phyloP scores from a whole-genome alignment of 176 grass and related monocot species.

The Elymus sibiricus region DNA sequence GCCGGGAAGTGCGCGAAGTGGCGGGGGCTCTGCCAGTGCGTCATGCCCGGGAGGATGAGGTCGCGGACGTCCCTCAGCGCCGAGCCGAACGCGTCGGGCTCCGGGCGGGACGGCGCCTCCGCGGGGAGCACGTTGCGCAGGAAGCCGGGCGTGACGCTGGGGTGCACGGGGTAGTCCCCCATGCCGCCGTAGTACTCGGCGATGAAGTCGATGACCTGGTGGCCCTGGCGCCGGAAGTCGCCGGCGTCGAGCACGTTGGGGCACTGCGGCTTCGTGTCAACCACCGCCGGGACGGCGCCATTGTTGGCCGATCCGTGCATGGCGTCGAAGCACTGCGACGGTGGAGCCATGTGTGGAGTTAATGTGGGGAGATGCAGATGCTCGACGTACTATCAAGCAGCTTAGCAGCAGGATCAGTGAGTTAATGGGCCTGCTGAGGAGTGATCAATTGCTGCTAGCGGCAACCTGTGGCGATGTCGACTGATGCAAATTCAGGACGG shows the following conservation, averaged over 20 bases:
- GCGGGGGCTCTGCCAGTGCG: constrained; percentile 68
- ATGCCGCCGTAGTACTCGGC: constrained; percentile 53
- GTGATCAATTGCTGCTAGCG: not conserved
- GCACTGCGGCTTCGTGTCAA: not conserved
- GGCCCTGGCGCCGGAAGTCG: constrained; percentile 32
- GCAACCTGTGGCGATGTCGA: not conserved
- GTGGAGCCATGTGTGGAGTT: constrained; percentile 15
- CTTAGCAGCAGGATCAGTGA: not conserved
- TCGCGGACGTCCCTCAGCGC: constrained; percentile 31
- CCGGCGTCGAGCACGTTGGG: constrained; percentile 31
- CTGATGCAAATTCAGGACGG: not conserved
- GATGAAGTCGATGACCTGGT: constrained; percentile 50
- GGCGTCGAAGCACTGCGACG: constrained; percentile 18
- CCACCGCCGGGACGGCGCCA: not conserved
- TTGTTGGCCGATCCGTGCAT: not conserved
- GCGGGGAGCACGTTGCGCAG: constrained; percentile 26
- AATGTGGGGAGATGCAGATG: not conserved
- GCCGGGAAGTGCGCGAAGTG: constrained; percentile 58
- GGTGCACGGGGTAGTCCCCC: constrained; percentile 41
- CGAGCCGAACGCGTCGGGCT: constrained; percentile 25
- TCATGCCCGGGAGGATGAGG: constrained; percentile 44
- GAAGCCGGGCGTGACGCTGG: constrained; percentile 37
- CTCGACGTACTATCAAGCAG: not conserved
- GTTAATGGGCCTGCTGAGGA: not conserved
- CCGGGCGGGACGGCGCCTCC: constrained; percentile 14